These are phyloP conservation scores for Magnusiomyces fungicola DNA, from an alignment of 1,139 yeast species.

Conservation along the genomic window DNA sequence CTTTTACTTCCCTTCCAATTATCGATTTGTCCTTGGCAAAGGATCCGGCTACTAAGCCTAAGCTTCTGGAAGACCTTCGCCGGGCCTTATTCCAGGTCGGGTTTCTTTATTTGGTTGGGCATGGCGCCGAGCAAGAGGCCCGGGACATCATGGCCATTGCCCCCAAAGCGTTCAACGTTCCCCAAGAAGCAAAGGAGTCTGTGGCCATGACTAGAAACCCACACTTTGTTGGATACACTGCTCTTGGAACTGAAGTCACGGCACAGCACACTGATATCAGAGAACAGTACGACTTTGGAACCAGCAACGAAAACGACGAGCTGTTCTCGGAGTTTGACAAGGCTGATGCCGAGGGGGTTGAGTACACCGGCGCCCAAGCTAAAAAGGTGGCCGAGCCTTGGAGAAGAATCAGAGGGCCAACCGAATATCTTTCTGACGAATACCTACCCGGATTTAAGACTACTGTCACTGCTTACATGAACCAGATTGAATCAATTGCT, in stretches of 20 bases:
- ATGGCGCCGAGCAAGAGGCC: constrained; percentile 40
- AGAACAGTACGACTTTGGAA: constrained; percentile 62
- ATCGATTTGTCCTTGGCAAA: constrained; percentile 27
- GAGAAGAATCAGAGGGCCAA: constrained; percentile 57
- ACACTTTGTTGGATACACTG: constrained; percentile 62
- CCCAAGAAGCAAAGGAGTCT: constrained; percentile 42
- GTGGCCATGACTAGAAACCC: constrained; percentile 57
- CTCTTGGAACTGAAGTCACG: constrained; percentile 60
- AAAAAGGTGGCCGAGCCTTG: constrained; percentile 27
- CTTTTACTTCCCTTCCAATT: constrained; percentile 27
- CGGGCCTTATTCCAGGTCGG: constrained; percentile 57
- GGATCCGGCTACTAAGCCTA: constrained; percentile 37
- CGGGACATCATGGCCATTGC: constrained; percentile 39
- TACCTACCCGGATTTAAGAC: constrained; percentile 47
- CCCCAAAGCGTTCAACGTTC: constrained; percentile 46
- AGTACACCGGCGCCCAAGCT: neutral
- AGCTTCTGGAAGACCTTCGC: constrained; percentile 42
- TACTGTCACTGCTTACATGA: constrained; percentile 41
- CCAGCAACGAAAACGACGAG: constrained; percentile 40
- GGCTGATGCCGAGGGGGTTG: constrained; percentile 36
- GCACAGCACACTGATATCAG: constrained; percentile 54
- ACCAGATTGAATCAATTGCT: constrained; percentile 43
- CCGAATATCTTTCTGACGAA: constrained; percentile 48
- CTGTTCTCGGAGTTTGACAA: constrained; percentile 15
- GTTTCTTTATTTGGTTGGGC: constrained; percentile 48